Conservation (phyloP, 2,329 filamentous ascomycete species). For the Dothistroma septosporum region DNA sequence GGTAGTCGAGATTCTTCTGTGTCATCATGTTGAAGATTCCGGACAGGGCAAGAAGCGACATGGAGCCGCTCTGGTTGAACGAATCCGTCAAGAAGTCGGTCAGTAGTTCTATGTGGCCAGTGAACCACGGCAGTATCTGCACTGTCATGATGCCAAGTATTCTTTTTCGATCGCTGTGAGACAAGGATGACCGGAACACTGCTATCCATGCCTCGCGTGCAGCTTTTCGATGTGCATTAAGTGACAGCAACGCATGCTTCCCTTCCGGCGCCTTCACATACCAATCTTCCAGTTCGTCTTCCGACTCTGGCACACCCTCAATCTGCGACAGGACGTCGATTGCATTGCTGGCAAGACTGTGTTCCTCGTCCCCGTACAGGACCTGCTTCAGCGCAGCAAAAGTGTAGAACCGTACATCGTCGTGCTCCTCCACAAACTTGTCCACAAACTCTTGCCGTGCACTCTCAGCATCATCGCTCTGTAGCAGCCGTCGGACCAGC, state of each 20-base stretch:
- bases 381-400: slow-evolving; percentile 67
- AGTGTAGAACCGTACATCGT: slow-evolving; percentile 81
- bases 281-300: slow-evolving; percentile 64
- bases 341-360: slow-evolving; percentile 52
- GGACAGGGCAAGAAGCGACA: slow-evolving; percentile 80
- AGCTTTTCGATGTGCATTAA: slow-evolving; percentile 69
- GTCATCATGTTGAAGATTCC: slow-evolving; percentile 94
- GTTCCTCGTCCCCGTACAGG: slow-evolving; percentile 24
- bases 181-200: slow-evolving; percentile 64
- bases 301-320: slow-evolving; percentile 65
- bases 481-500: slow-evolving; percentile 61
- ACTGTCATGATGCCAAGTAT: slow-evolving; percentile 71
- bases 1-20: slow-evolving; percentile 88
- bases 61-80: slow-evolving; percentile 81
- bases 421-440: slow-evolving; percentile 73
- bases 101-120: slow-evolving; percentile 72
- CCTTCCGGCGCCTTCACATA: slow-evolving; percentile 63
- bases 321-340: slow-evolving; percentile 63
- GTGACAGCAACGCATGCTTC: slow-evolving; percentile 61
- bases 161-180: slow-evolving; percentile 70
- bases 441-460: slow-evolving; percentile 69
- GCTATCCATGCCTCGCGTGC: slow-evolving; percentile 85
- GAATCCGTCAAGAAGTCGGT: slow-evolving; percentile 97
- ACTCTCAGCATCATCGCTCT: slow-evolving; percentile 53
- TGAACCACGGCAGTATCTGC: slow-evolving; percentile 82